Base-by-base conservation (phyloP, 768 basidiomycete genomes). In the Panellus pusillus region DNA sequence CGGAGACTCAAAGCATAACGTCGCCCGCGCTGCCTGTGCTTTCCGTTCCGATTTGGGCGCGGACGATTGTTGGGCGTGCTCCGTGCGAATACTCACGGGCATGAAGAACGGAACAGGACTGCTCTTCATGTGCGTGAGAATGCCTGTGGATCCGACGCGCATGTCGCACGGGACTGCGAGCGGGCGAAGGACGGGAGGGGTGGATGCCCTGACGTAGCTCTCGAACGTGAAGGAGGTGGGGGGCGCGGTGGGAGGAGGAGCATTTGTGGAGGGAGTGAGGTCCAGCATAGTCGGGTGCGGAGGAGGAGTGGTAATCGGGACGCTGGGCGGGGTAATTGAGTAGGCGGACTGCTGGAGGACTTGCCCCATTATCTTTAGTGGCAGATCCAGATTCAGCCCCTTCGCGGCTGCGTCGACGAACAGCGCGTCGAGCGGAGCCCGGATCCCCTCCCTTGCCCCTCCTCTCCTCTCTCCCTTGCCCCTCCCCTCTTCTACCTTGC, bases 201-300 rank as follows among this genome's bases (percentile, higher is more conserved):
- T 92, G 73, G 86, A 91, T 41, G 74, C 83, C 6, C 71, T 87
- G 37, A 76, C 81, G 3, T 93, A 91, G 91, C 64, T 91, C 47
- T 78, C 84, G 13, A 87, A 78, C 58, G 84, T 92, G 45, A 87
- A 83, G 57, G 83, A 56, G 44, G 59, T 60, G 6, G 87, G n/a
- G 78, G 80, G 4, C 76, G 77, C 13, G 83, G 82, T 54, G 76
- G 73, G 6, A 70, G 62, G 7, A 75, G 78, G 19, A 75, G 80
- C 57, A 75, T 72, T n/a, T 72, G 70, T 9, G 72, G 69, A 3
- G 80, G 79, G 37, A 72, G 80, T 79, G 38, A 76, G 74, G 17
- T 82, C 78, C 31, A 69, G 69, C 68, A 24, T 38, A 49, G 55
- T 54, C 60, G 31, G 19, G 48, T 39, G 27, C 27, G 50, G 48